Percentiles rank a stretch among this genome's conserved stretches.
Evolutionary conservation across 306 rosid species (phyloP).

Genomic region (Rosa multiflora): DNA sequence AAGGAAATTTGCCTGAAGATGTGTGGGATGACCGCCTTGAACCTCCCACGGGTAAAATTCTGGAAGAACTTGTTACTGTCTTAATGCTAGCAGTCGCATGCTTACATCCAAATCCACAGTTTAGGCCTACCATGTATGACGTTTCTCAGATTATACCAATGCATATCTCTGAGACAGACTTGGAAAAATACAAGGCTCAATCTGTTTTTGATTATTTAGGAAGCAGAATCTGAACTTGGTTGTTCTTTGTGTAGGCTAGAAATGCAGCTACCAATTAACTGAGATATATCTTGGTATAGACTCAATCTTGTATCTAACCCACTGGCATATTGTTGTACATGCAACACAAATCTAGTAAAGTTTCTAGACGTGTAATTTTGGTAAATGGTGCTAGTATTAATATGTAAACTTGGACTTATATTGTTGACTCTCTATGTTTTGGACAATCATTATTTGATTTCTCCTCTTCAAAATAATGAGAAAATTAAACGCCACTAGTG

Average conservation of each 20-base stretch:
- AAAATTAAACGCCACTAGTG: background rate
- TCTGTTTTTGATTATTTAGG: background rate
- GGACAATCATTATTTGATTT: background rate
- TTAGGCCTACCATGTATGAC: slow-evolving; percentile 34
- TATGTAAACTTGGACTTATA: background rate
- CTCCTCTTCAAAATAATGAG: slow-evolving; percentile 1
- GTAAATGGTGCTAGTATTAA: background rate
- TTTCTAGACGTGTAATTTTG: background rate
- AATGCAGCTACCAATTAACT: background rate
- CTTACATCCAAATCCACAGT: slow-evolving; percentile 26
- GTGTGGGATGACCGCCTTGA: slow-evolving; percentile 33
- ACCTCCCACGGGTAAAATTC: slow-evolving; percentile 20
- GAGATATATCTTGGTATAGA: background rate
- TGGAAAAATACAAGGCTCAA: slow-evolving; percentile 5
- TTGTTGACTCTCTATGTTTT: background rate
- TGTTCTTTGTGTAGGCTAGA: background rate
- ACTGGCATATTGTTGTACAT: background rate
- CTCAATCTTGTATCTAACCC: background rate
- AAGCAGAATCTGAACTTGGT: background rate
- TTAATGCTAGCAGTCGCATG: slow-evolving; percentile 34
- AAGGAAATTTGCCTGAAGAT: slow-evolving; percentile 16
- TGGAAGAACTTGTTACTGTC: slow-evolving; percentile 16
- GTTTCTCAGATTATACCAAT: slow-evolving; percentile 26
- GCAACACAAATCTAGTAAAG: background rate
- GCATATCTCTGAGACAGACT: background rate